Conservation (phyloP, 2,329 filamentous ascomycete genomes). For the Fusarium paranaense region DNA sequence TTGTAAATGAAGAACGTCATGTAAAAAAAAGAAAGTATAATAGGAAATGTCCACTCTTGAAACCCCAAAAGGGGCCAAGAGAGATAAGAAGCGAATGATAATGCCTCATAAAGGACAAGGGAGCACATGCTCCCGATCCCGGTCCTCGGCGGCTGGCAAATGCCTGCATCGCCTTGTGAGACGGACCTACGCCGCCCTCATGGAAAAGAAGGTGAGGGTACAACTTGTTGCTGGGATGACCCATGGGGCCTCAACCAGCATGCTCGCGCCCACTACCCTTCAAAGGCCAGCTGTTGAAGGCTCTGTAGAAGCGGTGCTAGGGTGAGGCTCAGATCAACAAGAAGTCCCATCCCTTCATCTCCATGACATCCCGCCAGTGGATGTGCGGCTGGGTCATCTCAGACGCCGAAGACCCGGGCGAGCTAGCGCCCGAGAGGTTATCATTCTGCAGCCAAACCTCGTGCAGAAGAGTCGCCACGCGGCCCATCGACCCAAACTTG, state of each 20-base stretch:
- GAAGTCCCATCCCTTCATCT: slow-evolving; percentile 90
- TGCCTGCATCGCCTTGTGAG: slow-evolving; percentile 52
- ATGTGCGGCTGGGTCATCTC: slow-evolving; percentile 71
- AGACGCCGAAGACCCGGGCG: slow-evolving; percentile 50
- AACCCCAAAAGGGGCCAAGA: slow-evolving; percentile 13
- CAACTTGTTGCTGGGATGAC: slow-evolving; percentile 19
- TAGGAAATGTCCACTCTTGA: slow-evolving; percentile 44
- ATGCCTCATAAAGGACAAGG: slow-evolving; percentile 13
- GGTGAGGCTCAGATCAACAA: slow-evolving; percentile 76
- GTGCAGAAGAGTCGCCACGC: slow-evolving; percentile 80
- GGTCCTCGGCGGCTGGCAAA: slow-evolving; percentile 47
- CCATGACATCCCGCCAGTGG: slow-evolving; percentile 96
- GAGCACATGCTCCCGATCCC: slow-evolving; percentile 13
- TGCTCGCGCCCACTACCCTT: slow-evolving; percentile 41
- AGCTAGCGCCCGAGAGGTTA: slow-evolving; percentile 54
- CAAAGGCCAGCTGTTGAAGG: slow-evolving; percentile 54
- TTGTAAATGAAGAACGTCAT: slow-evolving; percentile 45
- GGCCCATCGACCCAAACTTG: slow-evolving; percentile 85
- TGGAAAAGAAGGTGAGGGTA: slow-evolving; percentile 37
- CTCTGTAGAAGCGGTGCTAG: slow-evolving; percentile 28
- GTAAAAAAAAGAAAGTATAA: slow-evolving; percentile 40
- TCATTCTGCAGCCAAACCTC: slow-evolving; percentile 89
- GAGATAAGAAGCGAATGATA: slow-evolving; percentile 29
- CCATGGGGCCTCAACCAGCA: slow-evolving; percentile 28
- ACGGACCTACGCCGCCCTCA: slow-evolving; percentile 40